phyloP scores from a whole-genome alignment of 768 basidiomycete species.

The Rickenella mellea region DNA sequence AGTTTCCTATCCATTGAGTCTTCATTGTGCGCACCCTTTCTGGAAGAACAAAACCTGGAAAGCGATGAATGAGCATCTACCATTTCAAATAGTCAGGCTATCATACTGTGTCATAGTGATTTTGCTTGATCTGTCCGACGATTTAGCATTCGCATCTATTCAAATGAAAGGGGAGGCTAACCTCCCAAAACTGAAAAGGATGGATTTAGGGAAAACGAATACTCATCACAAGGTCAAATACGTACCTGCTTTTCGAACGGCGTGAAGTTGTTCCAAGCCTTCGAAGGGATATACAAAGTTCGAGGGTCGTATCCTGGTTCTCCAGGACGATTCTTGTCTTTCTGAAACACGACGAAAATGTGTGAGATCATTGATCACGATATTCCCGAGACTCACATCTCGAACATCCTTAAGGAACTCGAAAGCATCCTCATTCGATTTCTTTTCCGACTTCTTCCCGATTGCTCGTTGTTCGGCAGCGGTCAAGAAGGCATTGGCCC shows the following conservation, averaged over 20 bases:
- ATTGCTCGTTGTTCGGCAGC: constrained; percentile 71
- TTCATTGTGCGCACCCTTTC: constrained; percentile 86
- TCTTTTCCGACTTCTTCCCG: constrained; percentile 76
- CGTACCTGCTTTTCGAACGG: constrained; percentile 88
- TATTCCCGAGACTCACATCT: constrained; percentile 43
- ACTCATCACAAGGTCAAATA: constrained; percentile 2
- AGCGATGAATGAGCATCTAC: constrained; percentile 11
- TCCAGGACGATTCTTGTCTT: constrained; percentile 69
- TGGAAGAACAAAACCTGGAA: constrained; percentile 87
- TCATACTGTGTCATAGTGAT: constrained; percentile 86
- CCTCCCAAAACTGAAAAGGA: constrained; percentile 65
- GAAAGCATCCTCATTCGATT: constrained; percentile 68
- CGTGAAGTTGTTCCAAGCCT: constrained; percentile 75
- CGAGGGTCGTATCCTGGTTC: constrained; percentile 86
- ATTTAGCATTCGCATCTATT: background rate
- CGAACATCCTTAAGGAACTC: constrained; percentile 59
- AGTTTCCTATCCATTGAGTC: background rate
- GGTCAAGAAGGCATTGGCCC: constrained; percentile 53
- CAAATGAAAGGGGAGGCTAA: constrained; percentile 11
- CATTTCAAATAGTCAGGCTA: constrained; percentile 7
- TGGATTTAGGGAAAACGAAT: too few relatives aligned
- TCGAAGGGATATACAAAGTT: constrained; percentile 71
- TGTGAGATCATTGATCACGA: background rate
- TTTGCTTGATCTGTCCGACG: constrained; percentile 81
- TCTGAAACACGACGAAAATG: constrained; percentile 33